Evolutionary conservation across 179 eudicot species (phyloP).

Genomic region (Spinacia oleracea): DNA sequence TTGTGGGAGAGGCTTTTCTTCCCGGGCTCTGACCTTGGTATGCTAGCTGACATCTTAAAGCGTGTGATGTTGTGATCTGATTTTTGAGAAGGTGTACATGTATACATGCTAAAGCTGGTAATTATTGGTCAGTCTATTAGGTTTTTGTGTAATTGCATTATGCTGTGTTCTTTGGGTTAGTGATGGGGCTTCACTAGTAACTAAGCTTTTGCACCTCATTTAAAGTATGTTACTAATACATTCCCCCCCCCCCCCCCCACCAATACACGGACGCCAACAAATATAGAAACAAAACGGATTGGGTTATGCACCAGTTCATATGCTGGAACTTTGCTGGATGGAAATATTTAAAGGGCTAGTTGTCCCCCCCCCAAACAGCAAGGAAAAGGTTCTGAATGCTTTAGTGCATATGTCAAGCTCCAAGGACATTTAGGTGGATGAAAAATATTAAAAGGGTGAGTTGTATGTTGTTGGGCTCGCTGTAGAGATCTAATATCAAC

Average conservation of each 20-base stretch:
- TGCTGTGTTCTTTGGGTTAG: neutral
- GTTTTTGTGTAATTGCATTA: neutral
- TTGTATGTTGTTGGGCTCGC: neutral
- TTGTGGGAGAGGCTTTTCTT: too few relatives aligned
- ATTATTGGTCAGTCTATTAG: neutral
- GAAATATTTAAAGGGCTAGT: too few relatives aligned
- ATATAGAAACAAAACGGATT: too few relatives aligned
- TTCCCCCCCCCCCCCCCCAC: neutral
- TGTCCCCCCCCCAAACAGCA: neutral
- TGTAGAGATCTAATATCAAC: neutral
- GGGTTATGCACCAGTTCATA: too few relatives aligned
- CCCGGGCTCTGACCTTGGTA: too few relatives aligned
- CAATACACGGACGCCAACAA: too few relatives aligned
- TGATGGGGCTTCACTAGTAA: neutral
- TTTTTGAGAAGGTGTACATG: neutral
- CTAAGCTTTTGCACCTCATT: too few relatives aligned
- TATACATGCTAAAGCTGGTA: neutral
- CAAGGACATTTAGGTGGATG: neutral
- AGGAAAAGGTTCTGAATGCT: neutral
- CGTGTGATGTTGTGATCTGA: neutral
- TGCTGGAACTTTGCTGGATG: too few relatives aligned
- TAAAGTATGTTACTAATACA: neutral
- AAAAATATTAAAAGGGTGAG: neutral
- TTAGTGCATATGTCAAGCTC: neutral
- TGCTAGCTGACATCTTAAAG: neutral